Evolutionary conservation across 805 yeast species (phyloP).

Genomic region (Vanderwaltozyma verrucispora): DNA sequence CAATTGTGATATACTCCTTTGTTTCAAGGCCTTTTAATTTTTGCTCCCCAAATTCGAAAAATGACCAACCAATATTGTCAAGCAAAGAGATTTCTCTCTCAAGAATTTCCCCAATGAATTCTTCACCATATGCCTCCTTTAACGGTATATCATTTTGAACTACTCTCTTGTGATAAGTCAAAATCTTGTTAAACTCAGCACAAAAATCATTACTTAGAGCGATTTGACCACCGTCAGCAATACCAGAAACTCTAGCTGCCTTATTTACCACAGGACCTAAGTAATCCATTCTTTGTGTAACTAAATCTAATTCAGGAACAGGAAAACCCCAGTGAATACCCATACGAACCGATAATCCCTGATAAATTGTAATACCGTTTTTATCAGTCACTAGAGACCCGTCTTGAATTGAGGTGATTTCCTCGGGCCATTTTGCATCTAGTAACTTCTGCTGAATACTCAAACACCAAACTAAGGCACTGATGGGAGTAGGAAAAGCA

Average conservation of each 20-base stretch:
- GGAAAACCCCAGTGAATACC: conserved; percentile 99
- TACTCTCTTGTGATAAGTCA: conserved; percentile 30
- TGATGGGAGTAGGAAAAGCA: conserved; percentile 83
- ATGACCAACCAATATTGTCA: conserved; percentile 57
- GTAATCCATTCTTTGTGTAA: conserved; percentile 96
- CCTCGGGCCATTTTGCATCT: conserved; percentile 92
- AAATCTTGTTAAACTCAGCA: conserved; percentile 54
- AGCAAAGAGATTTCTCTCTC: conserved; percentile 57
- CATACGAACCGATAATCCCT: conserved; percentile 94
- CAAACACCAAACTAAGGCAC: conserved; percentile 91
- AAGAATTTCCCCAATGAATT: conserved; percentile 42
- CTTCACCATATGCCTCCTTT: conserved; percentile 34
- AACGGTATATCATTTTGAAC: conserved; percentile 19
- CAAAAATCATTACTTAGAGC: conserved; percentile 76
- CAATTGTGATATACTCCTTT: conserved; percentile 74
- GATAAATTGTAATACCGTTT: conserved; percentile 47
- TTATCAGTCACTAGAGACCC: conserved; percentile 71
- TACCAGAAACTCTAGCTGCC: conserved; percentile 84
- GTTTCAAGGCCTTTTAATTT: conserved; percentile 91
- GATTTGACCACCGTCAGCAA: conserved; percentile 98
- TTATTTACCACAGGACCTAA: conserved; percentile 98
- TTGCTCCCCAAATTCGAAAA: conserved; percentile 68
- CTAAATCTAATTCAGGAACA: conserved; percentile 88
- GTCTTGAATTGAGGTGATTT: conserved; percentile 72
- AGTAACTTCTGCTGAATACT: conserved; percentile 79